Base-by-base conservation (phyloP, 306 rosid species). In the Cicer cuneatum region DNA sequence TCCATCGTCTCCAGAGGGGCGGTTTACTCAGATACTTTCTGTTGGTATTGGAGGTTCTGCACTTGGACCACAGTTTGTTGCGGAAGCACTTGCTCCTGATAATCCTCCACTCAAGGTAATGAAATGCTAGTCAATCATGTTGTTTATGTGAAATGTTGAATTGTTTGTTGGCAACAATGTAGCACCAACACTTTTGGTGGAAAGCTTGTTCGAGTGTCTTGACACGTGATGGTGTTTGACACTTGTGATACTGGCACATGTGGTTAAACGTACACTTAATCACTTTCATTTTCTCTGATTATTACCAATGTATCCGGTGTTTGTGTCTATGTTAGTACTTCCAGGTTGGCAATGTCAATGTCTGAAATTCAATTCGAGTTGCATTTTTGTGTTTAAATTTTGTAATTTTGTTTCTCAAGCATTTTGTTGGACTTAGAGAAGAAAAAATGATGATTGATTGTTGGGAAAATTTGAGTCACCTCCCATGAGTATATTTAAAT, bases 1-100 rank as follows among this genome's bases (percentile, higher is more conserved):
- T 49, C 96, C 99, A 16, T 83, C 92, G 1, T 86, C 86, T 15
- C 81, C 87, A 1, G 86, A 64, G 71, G 92, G 97, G n/a, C 86
- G 89, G 24, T 94, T 94, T 77, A 92, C 99, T 29, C 95, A 88
- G 74, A 76, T 94, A 47, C 89, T 94, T 47, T 94, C 96, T 0
- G 88, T 94, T 9, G 99, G 99, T 11, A 94, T 94, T n/a, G 99
- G 99, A 59, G 99, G 99, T 61, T 94, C 99, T 21, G 96, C 99
- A 35, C 99, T 94, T 57, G 99, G 99, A 40, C 99, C 99, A 7
- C 97, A 94, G 87, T 94, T 94, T 86, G 99, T 94, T 53, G 99
- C 97, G 0, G 99, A 94, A 82, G 97, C 99, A 63, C 86, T 94
- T 86, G 96, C 99, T 62, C 99, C 99, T 18, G 97, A 94, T 69